Evolutionary conservation across 1,284 basidiomycete genomes (phyloP), one percentile per base, ranked within the genome.

Genomic region (Naganishia liquefaciens): DNA sequence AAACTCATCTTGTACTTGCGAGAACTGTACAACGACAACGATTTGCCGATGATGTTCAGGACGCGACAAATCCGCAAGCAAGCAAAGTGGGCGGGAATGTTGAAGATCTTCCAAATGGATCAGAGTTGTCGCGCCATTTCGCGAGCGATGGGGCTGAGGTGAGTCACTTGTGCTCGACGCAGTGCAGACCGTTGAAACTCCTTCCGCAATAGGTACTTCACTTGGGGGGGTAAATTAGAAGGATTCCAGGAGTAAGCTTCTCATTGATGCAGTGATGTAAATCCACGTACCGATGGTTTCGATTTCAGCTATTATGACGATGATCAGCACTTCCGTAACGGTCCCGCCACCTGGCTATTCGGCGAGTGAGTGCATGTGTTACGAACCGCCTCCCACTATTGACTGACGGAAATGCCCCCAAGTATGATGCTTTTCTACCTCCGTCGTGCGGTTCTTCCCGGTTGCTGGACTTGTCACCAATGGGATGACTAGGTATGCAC

Each of bases 371-470:
- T 50, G 23, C 23, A 23, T 17, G 46, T 5, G 27, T 6, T 27
- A 21, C 5, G 33, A 37, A 3, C 27, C 27, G 13, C 15, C 10
- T 11, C 11, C 6, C 33, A 30, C 23, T 43, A 27, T 10, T 25
- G 19, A 47, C 44, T 47, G 44, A 47, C 44, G 49, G 39, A 4
- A 9, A 19, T 53, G 15, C 5, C 17, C 23, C 39, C 50, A 44
- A 69, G 70, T 50, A 72, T 72, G 70, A 66, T 65, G 40, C 65
- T 72, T 30, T 71, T 71, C 64, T 72, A 72, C 60, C 68, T 72
- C 27, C 62, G 53, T 13, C 68, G 66, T 37, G 69, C 70, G 1
- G 33, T 63, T 6, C 65, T 60, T 9, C 62, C 65, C 0, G 69
- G 68, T 2, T 70, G 70, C 61, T 71, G 70, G 70, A 28, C 28